A percentile compares a stretch with the other conserved stretches of the same genome.
phyloP scores from a whole-genome alignment of 371 early-diverging fungal genomes.

The Mortierella sp. region DNA sequence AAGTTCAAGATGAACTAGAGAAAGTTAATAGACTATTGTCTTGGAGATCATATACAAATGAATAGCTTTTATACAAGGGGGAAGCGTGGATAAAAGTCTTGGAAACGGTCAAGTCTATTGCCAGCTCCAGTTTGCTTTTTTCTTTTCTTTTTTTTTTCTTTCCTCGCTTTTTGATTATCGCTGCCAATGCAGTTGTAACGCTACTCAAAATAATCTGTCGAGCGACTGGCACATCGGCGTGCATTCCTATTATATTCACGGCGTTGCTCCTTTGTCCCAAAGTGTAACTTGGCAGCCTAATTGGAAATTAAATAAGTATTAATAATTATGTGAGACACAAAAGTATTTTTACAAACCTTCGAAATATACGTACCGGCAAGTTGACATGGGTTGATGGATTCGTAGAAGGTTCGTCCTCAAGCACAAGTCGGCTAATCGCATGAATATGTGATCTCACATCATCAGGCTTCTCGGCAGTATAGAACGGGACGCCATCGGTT shows the following conservation, averaged over 20 bases:
- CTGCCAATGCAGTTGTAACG: background rate
- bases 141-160: background rate
- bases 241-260: constrained; percentile 65
- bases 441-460: constrained; percentile 57
- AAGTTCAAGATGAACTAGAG: background rate
- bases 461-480: constrained; percentile 58
- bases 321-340: background rate
- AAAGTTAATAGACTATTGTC: background rate
- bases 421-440: constrained; percentile 53
- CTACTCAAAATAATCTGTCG: constrained; percentile 60
- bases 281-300: constrained; percentile 62
- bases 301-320: background rate
- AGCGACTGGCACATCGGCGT: constrained; percentile 65
- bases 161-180: background rate
- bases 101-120: background rate
- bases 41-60: background rate
- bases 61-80: background rate
- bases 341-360: background rate
- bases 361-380: constrained; percentile 26
- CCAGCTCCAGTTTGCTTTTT: background rate
- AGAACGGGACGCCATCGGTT: constrained; percentile 66
- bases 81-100: background rate
- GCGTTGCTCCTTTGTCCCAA: constrained; percentile 62
- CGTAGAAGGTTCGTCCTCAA: constrained; percentile 56
- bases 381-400: constrained; percentile 69